A percentile compares a stretch with the other conserved stretches of the same genome.
Conservation (phyloP, 805 yeast genomes). For the Nakazawaea ishiwadae region DNA sequence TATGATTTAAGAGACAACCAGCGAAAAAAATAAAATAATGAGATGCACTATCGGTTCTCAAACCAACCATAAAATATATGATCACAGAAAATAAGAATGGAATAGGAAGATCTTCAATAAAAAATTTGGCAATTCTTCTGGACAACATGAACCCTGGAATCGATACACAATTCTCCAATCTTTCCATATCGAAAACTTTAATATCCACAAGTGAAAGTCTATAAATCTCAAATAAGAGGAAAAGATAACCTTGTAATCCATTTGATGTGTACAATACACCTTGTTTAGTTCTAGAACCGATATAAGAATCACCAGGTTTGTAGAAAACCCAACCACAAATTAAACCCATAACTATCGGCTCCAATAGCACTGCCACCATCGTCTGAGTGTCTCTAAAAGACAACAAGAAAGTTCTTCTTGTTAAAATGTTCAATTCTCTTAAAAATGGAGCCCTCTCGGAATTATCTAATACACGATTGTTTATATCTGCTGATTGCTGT, state of each 20-base stretch:
- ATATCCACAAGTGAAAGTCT: slow-evolving; percentile 52
- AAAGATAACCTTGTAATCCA: slow-evolving; percentile 51
- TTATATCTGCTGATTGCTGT: background rate
- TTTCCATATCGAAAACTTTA: slow-evolving; percentile 58
- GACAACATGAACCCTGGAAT: slow-evolving; percentile 63
- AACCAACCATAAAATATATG: slow-evolving; percentile 76
- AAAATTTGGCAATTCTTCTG: slow-evolving; percentile 58
- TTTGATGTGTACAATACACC: slow-evolving; percentile 49
- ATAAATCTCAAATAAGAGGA: slow-evolving; percentile 53
- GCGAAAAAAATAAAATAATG: slow-evolving; percentile 63
- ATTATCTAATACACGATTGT: slow-evolving; percentile 17
- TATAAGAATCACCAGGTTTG: slow-evolving; percentile 51
- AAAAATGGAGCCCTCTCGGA: slow-evolving; percentile 33
- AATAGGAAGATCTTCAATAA: slow-evolving; percentile 66
- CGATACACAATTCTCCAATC: slow-evolving; percentile 64
- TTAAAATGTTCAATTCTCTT: slow-evolving; percentile 39
- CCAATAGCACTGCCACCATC: slow-evolving; percentile 34
- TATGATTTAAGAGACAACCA: slow-evolving; percentile 49
- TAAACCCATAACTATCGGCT: slow-evolving; percentile 46
- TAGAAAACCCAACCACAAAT: slow-evolving; percentile 76
- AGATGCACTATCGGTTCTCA: slow-evolving; percentile 39
- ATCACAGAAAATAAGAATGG: slow-evolving; percentile 55
- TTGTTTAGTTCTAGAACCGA: slow-evolving; percentile 60
- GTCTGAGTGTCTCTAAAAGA: slow-evolving; percentile 51
- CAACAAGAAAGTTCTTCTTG: slow-evolving; percentile 39